A percentile compares a stretch with the other conserved stretches of the same genome.
These are phyloP conservation scores for Scalesia atractyloides DNA, from an alignment of 129 eudicot species.

Conservation along the genomic window DNA sequence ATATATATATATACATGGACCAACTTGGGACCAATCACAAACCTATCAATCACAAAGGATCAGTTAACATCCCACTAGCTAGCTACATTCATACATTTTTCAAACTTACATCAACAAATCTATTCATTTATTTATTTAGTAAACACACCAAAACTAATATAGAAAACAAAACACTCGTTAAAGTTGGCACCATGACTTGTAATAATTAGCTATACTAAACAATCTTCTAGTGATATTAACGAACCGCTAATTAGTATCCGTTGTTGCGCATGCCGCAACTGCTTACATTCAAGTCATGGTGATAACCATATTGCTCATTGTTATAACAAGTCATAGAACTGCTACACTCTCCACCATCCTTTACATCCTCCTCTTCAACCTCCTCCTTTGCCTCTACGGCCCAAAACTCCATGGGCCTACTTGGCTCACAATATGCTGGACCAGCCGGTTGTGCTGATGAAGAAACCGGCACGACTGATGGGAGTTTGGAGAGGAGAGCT, in stretches of 20 bases:
- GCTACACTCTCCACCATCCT: constrained; percentile 54
- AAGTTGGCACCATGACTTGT: not conserved
- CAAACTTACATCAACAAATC: not conserved
- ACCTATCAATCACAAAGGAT: not conserved
- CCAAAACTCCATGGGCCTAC: constrained; percentile 48
- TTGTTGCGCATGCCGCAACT: constrained; percentile 50
- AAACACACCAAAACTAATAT: constrained; percentile 13
- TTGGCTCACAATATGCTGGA: constrained; percentile 38
- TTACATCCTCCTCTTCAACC: constrained; percentile 35
- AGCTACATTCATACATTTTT: not conserved
- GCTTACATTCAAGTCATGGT: constrained; percentile 70
- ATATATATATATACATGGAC: not conserved
- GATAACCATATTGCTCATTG: constrained; percentile 46
- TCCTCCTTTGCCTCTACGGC: constrained; percentile 72
- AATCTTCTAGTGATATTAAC: constrained; percentile 24
- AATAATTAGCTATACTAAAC: constrained; percentile 25
- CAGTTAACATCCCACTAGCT: not conserved
- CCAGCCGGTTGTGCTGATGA: constrained; percentile 39
- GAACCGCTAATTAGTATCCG: constrained; percentile 38
- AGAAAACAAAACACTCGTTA: constrained; percentile 18
- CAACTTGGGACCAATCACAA: constrained; percentile 11
- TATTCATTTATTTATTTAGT: not conserved
- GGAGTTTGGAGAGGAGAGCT: constrained; percentile 91
- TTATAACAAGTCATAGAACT: constrained; percentile 55
- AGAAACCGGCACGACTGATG: constrained; percentile 73